phyloP scores from a whole-genome alignment of 164 flowering plant genomes.

The Taxillus chinensis region DNA sequence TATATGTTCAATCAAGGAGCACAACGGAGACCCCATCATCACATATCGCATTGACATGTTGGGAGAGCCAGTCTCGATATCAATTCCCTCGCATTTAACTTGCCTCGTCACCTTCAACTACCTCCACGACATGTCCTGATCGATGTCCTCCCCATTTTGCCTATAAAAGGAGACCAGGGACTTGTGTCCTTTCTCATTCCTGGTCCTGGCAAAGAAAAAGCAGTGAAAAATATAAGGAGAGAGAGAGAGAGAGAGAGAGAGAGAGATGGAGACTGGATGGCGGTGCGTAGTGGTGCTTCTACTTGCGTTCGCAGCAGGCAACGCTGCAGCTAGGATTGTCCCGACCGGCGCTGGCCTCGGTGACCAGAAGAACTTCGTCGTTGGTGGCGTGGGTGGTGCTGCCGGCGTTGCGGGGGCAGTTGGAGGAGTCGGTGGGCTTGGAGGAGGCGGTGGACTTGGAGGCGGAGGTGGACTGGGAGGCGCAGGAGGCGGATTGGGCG shows the following conservation, averaged over 20 bases:
- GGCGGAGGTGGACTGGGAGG: conserved; percentile 8
- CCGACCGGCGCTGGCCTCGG: conserved; percentile 22
- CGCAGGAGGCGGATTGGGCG: conserved; percentile 5
- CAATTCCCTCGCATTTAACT: too few relatives aligned
- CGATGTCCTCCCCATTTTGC: background rate
- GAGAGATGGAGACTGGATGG: conserved; percentile 16
- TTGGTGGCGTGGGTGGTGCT: conserved; percentile 25
- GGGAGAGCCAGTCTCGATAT: too few relatives aligned
- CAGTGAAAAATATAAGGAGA: background rate
- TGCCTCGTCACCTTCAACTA: too few relatives aligned
- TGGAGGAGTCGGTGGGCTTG: conserved; percentile 15
- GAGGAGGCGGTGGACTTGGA: conserved; percentile 15
- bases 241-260: conserved; percentile 4
- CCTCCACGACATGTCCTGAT: too few relatives aligned
- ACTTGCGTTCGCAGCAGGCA: conserved; percentile 13
- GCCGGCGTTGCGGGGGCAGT: conserved; percentile 27
- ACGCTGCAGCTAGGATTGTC: conserved; percentile 18
- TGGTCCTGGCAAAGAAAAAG: too few relatives aligned
- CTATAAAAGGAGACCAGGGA: conserved; percentile 13
- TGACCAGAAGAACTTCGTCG: conserved; percentile 34
- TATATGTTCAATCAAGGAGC: too few relatives aligned
- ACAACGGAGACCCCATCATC: too few relatives aligned
- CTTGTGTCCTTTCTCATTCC: too few relatives aligned
- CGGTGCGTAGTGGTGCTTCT: conserved; percentile 11
- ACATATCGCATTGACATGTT: too few relatives aligned